A percentile compares a stretch with the other conserved stretches of the same genome.
phyloP scores from a whole-genome alignment of 176 grass and related monocot genomes.

The Alloteropsis semialata region DNA sequence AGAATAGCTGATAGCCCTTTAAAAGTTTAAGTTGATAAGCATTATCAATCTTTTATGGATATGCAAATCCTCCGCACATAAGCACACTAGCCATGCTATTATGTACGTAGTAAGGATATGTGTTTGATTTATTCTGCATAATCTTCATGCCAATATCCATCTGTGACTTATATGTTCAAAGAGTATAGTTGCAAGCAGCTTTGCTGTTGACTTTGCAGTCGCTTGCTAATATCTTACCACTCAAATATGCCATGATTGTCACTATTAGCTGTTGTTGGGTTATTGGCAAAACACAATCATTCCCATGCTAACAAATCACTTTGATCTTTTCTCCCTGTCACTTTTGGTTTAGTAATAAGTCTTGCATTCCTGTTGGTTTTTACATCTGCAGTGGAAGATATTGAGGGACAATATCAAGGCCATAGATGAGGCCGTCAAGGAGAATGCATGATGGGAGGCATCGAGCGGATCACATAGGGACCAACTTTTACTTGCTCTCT shows the following conservation, averaged over 20 bases:
- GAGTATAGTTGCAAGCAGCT: background rate
- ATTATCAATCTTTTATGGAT: background rate
- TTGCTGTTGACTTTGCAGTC: background rate
- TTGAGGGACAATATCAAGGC: conserved; percentile 43
- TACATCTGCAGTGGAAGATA: conserved; percentile 41
- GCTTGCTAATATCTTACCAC: background rate
- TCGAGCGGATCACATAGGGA: background rate
- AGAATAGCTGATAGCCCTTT: background rate
- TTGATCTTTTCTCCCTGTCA: background rate
- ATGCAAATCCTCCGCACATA: background rate
- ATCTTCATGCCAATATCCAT: background rate
- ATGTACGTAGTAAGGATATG: background rate
- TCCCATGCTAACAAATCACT: background rate
- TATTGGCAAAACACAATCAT: too few relatives aligned
- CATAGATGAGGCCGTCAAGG: conserved; percentile 48
- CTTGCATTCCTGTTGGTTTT: background rate
- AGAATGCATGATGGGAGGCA: conserved; percentile 10
- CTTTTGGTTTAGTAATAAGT: background rate
- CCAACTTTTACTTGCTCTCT: background rate
- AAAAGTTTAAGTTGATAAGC: background rate
- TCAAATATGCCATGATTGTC: background rate
- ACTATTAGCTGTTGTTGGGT: background rate
- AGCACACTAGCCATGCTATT: background rate
- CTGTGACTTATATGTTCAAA: background rate
- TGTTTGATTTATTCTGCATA: background rate